Conservation (phyloP, 2,329 filamentous ascomycete genomes). For the Ophiocordyceps polyrhachis-furcata region DNA sequence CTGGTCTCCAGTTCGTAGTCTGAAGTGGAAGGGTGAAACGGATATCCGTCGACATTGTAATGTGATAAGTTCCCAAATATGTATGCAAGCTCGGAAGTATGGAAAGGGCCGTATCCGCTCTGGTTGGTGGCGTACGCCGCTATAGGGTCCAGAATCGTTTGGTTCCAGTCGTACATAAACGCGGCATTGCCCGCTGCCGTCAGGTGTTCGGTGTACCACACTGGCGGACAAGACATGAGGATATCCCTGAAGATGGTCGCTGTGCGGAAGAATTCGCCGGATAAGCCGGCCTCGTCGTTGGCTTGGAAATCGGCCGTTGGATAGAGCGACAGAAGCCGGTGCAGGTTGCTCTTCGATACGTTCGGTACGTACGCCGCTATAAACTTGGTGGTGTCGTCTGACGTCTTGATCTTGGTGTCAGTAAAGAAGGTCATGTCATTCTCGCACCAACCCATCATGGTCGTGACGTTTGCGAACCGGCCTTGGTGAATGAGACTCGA, state of each 20-base stretch:
- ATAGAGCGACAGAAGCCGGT: conserved; percentile 28
- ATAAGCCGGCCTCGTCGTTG: conserved; percentile 15
- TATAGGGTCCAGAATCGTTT: conserved; percentile 29
- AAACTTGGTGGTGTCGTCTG: conserved; percentile 19
- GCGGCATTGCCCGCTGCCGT: conserved; percentile 18
- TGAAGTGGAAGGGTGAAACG: conserved; percentile 15
- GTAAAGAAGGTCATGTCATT: conserved; percentile 26
- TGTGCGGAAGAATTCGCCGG: conserved; percentile 28
- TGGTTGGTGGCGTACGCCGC: conserved; percentile 14
- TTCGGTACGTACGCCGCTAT: conserved; percentile 19
- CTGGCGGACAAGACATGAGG: conserved; percentile 27
- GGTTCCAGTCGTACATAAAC: conserved; percentile 33
- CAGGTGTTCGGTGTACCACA: conserved; percentile 21
- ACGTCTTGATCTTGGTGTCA: conserved; percentile 17
- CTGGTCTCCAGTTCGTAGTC: conserved; percentile 22
- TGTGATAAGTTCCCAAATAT: conserved; percentile 26
- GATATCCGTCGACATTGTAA: conserved; percentile 19
- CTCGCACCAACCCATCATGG: conserved; percentile 36
- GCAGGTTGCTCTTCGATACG: conserved; percentile 15
- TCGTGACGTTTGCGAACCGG: conserved; percentile 42
- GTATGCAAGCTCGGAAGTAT: conserved; percentile 35
- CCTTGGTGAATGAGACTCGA: conserved; percentile 35
- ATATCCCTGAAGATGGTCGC: conserved; percentile 32
- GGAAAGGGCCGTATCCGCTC: conserved; percentile 24
- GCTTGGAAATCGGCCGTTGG: conserved; percentile 25